These are phyloP conservation scores for Linum tenue DNA, from an alignment of 345 rosid genomes.

Conservation along the genomic window DNA sequence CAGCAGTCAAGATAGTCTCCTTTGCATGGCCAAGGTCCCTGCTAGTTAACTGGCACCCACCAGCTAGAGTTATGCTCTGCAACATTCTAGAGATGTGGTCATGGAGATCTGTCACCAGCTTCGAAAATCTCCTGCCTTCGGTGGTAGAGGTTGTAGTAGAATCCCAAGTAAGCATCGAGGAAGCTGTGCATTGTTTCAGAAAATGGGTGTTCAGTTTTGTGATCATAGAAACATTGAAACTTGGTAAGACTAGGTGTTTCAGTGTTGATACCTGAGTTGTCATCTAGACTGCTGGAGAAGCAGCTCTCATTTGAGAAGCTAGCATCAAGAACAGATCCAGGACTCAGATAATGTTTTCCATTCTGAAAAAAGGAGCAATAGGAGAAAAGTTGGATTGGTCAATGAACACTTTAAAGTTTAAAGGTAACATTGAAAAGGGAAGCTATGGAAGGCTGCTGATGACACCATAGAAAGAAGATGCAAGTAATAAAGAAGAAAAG, in stretches of 20 bases:
- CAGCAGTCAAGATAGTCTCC: conserved; percentile 56
- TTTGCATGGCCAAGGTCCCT: conserved; percentile 40
- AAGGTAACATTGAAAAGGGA: not conserved
- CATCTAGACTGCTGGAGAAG: conserved; percentile 67
- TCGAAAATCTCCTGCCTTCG: conserved; percentile 21
- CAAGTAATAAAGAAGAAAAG: no score
- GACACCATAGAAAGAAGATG: no score
- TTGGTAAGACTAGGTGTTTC: no score
- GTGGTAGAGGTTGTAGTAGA: conserved; percentile 35
- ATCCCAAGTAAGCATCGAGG: conserved; percentile 34
- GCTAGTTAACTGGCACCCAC: conserved; percentile 30
- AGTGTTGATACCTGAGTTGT: conserved; percentile 41
- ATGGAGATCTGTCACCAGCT: conserved; percentile 29
- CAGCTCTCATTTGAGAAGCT: conserved; percentile 74
- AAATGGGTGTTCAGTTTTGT: no score
- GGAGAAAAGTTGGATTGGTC: conserved; percentile 7
- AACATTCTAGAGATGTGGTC: conserved; percentile 38
- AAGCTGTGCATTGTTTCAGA: no score
- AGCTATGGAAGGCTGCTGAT: no score
- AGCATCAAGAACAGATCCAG: conserved; percentile 87
- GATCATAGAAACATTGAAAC: no score
- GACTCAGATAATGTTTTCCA: conserved; percentile 52
- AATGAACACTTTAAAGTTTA: not conserved
- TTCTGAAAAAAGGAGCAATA: conserved; percentile 24
- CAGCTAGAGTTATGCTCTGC: conserved; percentile 35